These are phyloP conservation scores for Pseudopithomyces chartarum DNA, from an alignment of 2,329 filamentous ascomycete genomes.

Conservation along the genomic window DNA sequence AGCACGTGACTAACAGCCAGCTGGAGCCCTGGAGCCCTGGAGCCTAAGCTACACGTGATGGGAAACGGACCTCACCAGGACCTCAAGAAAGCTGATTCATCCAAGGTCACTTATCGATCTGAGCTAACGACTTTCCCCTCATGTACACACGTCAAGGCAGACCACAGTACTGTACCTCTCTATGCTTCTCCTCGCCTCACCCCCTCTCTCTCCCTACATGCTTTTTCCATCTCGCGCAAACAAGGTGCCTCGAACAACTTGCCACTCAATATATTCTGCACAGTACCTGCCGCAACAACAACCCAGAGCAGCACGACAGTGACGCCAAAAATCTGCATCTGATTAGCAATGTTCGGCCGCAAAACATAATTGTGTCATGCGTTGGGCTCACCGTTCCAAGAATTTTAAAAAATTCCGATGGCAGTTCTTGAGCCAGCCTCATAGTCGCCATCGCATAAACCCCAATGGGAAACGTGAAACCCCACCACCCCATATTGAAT, in stretches of 20 bases:
- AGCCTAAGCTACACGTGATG: no score
- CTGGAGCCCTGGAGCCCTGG: no score
- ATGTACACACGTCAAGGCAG: neutral
- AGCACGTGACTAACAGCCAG: no score
- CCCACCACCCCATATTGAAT: slow-evolving; percentile 66
- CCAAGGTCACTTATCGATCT: no score
- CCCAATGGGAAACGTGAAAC: slow-evolving; percentile 59
- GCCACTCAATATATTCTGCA: slow-evolving; percentile 53
- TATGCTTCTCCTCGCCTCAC: slow-evolving; percentile 14
- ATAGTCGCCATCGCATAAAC: slow-evolving; percentile 43
- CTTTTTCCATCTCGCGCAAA: slow-evolving; percentile 41
- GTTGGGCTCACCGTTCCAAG: slow-evolving; percentile 51
- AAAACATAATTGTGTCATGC: neutral
- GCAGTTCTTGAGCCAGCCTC: slow-evolving; percentile 56
- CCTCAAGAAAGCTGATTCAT: no score
- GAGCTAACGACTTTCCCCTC: neutral
- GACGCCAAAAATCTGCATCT: slow-evolving; percentile 50
- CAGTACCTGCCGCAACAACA: slow-evolving; percentile 56
- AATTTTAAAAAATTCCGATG: slow-evolving; percentile 60
- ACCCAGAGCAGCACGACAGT: slow-evolving; percentile 60
- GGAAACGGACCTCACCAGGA: no score
- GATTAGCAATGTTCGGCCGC: neutral
- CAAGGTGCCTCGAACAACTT: slow-evolving; percentile 61
- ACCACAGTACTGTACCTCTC: neutral
- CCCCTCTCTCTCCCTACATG: slow-evolving; percentile 6